A percentile compares a stretch with the other conserved stretches of the same genome.
Conservation (phyloP, 805 yeast genomes). For the Kodamaea kakaduensis region DNA sequence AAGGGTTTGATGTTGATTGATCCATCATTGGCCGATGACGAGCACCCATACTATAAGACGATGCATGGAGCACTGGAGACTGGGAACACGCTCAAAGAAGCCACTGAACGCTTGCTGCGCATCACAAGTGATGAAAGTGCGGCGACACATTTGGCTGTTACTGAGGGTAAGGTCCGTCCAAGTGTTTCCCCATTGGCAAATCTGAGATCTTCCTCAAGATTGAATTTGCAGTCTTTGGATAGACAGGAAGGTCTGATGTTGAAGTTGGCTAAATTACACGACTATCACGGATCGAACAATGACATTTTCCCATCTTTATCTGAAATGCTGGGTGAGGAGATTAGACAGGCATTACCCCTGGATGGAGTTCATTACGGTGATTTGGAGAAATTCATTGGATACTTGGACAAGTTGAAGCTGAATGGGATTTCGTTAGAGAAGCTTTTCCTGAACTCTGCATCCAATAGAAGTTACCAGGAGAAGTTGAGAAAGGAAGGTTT, state of each 20-base stretch:
- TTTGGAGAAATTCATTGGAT: conserved; percentile 31
- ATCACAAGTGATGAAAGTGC: conserved; percentile 6
- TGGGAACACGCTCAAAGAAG: conserved; percentile 1
- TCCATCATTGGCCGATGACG: conserved; percentile 24
- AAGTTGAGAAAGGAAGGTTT: conserved; percentile 11
- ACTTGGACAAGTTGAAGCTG: conserved; percentile 28
- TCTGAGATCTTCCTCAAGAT: conserved; percentile 25
- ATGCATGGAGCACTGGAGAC: conserved; percentile 5
- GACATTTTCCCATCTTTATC: conserved; percentile 13
- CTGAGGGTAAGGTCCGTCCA: conserved; percentile 1
- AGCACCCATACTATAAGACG: conserved; percentile 5
- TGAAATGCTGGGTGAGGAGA: conserved; percentile 35
- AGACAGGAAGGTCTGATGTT: conserved; percentile 41
- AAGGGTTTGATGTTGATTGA: conserved; percentile 48
- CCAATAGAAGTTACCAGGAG: conserved; percentile 3
- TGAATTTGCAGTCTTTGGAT: conserved; percentile 32
- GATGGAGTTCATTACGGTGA: conserved; percentile 32
- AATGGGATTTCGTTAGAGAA: conserved; percentile 30
- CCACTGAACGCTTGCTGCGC: conserved; percentile 6
- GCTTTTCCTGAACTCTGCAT: conserved; percentile 12
- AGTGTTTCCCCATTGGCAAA: conserved; percentile 12
- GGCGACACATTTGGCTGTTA: conserved; percentile 1
- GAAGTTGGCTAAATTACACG: conserved; percentile 30
- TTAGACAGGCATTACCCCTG: conserved; percentile 29
- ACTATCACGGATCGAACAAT: conserved; percentile 14